Base-by-base conservation (phyloP, 805 yeast genomes). In the Grigorovia jiainica region DNA sequence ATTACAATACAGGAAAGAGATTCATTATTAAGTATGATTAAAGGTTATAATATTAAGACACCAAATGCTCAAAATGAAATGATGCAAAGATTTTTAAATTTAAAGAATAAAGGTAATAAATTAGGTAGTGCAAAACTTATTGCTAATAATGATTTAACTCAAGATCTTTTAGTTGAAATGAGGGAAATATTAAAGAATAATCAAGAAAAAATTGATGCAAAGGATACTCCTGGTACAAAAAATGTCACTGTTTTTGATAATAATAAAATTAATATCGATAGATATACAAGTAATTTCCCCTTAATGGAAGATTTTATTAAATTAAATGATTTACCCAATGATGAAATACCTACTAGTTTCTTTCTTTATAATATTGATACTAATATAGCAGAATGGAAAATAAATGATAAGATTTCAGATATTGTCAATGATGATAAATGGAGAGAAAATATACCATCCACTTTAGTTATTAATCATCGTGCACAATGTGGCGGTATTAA, bases 1-100 rank as follows among this genome's bases (percentile, higher is more conserved):
- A 75, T 92, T n/a, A 86, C 95, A 0, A 58, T 87, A 15, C 76
- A 79, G 9, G 64, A 87, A 6, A 68, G 96, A 48, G 96, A 89
- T 53, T 78, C 86, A 1, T 84, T 95, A 4, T 60, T 87, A 52
- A 77, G 78, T 50, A 70, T 86, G 71, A 81, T 89, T 2, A 80
- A 79, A 13, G 65, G 70, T 13, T 68, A 63, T 20, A 48, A 60
- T 39, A 44, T 59, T 2, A 57, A 55, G 30, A 64, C 64, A 1
- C 52, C 58, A 21, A 68, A 75, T 55, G 71, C 77, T 36, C 57
- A 74, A 53, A 70, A 74, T 55, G 68, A 73, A 30, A 66, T 78
- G 50, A 68, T 78, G 42, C 75, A 73, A 55, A 61, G 75, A 31
- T 81, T 73, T 51, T 65, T 72, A 40, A 82, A 84, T 3, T 68